Base-by-base conservation (phyloP, 371 early-diverging fungal genomes). In the Parasitella parasitica region DNA sequence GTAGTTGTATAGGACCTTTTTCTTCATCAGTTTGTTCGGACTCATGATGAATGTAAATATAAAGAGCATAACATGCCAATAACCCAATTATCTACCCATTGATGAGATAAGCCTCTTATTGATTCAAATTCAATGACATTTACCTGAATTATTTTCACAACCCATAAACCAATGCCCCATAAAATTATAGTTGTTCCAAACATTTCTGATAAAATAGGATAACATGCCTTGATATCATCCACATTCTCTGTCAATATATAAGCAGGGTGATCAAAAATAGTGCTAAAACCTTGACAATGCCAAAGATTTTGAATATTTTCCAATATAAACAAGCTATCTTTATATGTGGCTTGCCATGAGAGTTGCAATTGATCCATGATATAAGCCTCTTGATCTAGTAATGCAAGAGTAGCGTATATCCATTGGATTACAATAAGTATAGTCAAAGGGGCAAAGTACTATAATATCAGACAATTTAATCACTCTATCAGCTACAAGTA, bases 101-200 rank as follows among this genome's bases (percentile, higher is more conserved):
- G 41, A n/a, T 46, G 22, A 20, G 12, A 22, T 12, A 46, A 8
- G n/a, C n/a, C n/a, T n/a, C n/a, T n/a, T n/a, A n/a, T n/a, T 38
- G 7, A 15, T 8, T 12, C 26, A 36, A 22, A 20, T 13, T 15
- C 37, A 12, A n/a, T n/a, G 22, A 22, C 6, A 24, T 2, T 50
- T 59, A 52, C 60, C 53, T 59, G 60, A 11, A 59, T 41, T 20
- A 59, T 2, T 41, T 59, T 59, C n/a, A 59, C 20, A 8, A 41
- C 30, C 60, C 60, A 59, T 32, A 59, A 32, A 13, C 39, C 53
- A 30, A 59, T 52, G 1, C 60, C 60, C 60, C 60, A 59, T 15
- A 59, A 12, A 38, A 41, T 52, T 8, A 59, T 30, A 22, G 53
- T 41, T 4, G 60, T 15, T 2, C 60, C 60, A 39, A 59, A 59